These are phyloP conservation scores for Mortierella sp. DNA, from an alignment of 371 early-diverging fungal genomes.

Conservation along the genomic window DNA sequence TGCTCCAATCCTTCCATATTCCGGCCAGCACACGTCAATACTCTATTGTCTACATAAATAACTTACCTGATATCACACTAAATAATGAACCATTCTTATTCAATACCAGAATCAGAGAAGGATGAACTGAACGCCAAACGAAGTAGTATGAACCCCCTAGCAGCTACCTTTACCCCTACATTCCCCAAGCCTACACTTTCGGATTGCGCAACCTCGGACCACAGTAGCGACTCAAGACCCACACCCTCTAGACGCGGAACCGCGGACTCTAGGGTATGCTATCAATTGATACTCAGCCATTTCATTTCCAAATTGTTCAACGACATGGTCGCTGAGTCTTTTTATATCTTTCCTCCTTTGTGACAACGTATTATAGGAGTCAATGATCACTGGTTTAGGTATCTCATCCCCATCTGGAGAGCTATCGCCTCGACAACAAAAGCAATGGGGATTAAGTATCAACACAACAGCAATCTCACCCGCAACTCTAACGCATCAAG, in stretches of 20 bases:
- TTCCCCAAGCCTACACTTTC: slow-evolving; percentile 23
- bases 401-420: slow-evolving; percentile 28
- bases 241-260: slow-evolving; percentile 9
- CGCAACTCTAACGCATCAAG: neutral
- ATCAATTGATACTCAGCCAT: neutral
- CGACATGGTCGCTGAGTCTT: neutral
- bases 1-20: neutral
- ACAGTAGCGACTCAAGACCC: neutral
- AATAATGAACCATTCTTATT: neutral
- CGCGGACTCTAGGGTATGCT: slow-evolving; percentile 17
- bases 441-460: slow-evolving; percentile 2
- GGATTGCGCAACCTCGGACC: slow-evolving; percentile 24
- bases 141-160: slow-evolving; percentile 50
- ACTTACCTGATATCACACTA: neutral
- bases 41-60: neutral
- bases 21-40: neutral
- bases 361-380: slow-evolving; percentile 16
- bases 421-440: slow-evolving; percentile 1
- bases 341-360: neutral
- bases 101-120: slow-evolving; percentile 1
- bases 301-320: neutral
- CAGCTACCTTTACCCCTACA: slow-evolving; percentile 48
- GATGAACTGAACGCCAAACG: slow-evolving; percentile 17
- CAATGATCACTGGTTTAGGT: slow-evolving; percentile 35
- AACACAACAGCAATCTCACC: slow-evolving; percentile 9